phyloP scores from a whole-genome alignment of 768 basidiomycete species.

The Macrolepiota fuliginosa region DNA sequence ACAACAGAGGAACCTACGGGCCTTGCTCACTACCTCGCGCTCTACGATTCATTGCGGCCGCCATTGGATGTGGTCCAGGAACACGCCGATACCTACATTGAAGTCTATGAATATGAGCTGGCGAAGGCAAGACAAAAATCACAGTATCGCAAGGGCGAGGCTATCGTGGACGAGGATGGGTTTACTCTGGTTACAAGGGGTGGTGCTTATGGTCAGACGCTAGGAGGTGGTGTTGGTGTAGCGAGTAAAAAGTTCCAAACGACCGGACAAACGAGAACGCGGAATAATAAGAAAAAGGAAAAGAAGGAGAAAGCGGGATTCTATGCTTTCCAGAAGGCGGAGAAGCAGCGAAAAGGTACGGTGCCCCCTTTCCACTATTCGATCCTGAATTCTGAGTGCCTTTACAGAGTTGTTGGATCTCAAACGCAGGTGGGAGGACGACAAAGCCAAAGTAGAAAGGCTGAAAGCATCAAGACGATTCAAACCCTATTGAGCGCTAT shows the following conservation, averaged over 20 bases:
- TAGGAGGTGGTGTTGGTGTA: conserved; percentile 74
- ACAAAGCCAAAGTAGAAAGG: conserved; percentile 82
- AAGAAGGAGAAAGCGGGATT: conserved; percentile 73
- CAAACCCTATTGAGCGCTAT: conserved; percentile 68
- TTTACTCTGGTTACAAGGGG: conserved; percentile 94
- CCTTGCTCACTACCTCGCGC: conserved; percentile 64
- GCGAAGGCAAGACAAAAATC: conserved; percentile 60
- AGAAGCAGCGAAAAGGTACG: conserved; percentile 81
- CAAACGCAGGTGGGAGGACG: conserved; percentile 83
- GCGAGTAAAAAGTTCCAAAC: conserved; percentile 67
- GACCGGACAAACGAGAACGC: conserved; percentile 45
- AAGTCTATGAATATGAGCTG: conserved; percentile 70
- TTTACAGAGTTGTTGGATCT: conserved; percentile 62
- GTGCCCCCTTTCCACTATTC: conserved; percentile 8
- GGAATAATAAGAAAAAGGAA: conserved; percentile 50
- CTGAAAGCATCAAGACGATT: conserved; percentile 78
- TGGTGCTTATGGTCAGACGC: conserved; percentile 83
- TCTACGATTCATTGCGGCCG: conserved; percentile 69
- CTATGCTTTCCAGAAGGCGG: conserved; percentile 89
- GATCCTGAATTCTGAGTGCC: neutral
- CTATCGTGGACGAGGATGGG: conserved; percentile 90
- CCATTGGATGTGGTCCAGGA: conserved; percentile 67
- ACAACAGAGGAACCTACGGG: conserved; percentile 59
- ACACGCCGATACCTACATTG: conserved; percentile 81
- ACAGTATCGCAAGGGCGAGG: conserved; percentile 79